Base-by-base conservation (phyloP, 164 flowering plant species). In the Saururus chinensis region DNA sequence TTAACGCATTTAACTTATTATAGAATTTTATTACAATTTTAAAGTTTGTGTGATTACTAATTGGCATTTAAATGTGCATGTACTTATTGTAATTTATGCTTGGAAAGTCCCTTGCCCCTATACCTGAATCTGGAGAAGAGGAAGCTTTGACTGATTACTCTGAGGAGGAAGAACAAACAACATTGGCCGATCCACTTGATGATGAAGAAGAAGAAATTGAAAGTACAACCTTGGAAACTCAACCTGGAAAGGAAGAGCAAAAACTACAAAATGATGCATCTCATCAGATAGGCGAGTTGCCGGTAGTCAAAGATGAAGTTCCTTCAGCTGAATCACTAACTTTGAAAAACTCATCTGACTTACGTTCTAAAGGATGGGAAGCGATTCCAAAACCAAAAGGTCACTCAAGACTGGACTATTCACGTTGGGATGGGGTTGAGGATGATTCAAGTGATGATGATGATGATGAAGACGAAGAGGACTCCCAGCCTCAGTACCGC, bases 361-460 rank as follows among this genome's bases (percentile, higher is more conserved):
- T 68, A 48, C 64, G 70, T 62, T 66, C 87, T 45, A 75, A 73
- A 61, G 93, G 84, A 63, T 86, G 93, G 91, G 79, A 83, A 67
- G 73, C 90, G n/a, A 85, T 90, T 48, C 88, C 95, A 56, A 88
- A 88, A 68, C 98, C 95, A 19, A 88, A 84, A 70, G 96, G 95
- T 53, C 98, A 93, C 63, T 78, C 97, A 7, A 66, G 79, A 25
- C 75, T 90, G 71, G 98, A 93, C 58, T 93, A 93, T 74, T 92
- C 92, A 0, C 74, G 95, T 14, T 93, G 98, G 98, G 96, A 93
- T 69, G 72, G 66, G 56, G 95, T 93, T 59, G 88, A 81, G 66
- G 90, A 82, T 67, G 85, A 81, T 66, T 87, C 96, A 21, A 89
- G 92, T 66, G 95, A 83, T 54, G 85, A 81, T 25, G 80, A 82